Conservation (phyloP, 163 green algal genomes). For the Trebouxiophyceae sp. region DNA sequence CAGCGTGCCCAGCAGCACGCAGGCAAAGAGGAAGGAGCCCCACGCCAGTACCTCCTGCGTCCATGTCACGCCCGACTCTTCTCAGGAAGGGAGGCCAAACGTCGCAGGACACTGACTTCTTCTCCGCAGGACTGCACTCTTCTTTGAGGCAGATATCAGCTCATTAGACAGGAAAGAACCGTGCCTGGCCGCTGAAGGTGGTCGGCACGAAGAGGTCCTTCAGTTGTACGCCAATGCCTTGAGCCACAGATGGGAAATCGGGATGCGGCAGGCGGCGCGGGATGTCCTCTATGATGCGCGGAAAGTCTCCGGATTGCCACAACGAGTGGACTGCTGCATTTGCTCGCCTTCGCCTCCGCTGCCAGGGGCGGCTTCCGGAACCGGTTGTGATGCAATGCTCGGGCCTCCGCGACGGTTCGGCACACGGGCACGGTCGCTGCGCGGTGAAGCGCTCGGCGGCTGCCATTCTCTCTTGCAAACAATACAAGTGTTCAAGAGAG, state of each 20-base stretch:
- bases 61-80: background rate
- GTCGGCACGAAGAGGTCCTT: background rate
- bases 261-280: background rate
- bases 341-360: too few species aligned
- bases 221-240: background rate
- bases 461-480: too few species aligned
- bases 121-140: too few species aligned
- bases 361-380: too few species aligned
- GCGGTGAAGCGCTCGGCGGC: background rate
- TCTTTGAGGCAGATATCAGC: background rate
- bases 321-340: background rate
- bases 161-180: background rate
- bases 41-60: background rate
- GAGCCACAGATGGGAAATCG: background rate
- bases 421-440: background rate
- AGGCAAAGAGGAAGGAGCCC: too few species aligned
- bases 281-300: background rate
- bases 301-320: background rate
- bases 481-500: too few species aligned
- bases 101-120: background rate
- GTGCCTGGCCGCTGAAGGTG: background rate
- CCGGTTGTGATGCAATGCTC: too few species aligned
- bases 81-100: background rate
- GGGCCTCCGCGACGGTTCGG: background rate
- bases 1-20: too few species aligned